Evolutionary conservation across 208 protist species (phyloP).

Genomic region (Leishmania amazonensis): DNA sequence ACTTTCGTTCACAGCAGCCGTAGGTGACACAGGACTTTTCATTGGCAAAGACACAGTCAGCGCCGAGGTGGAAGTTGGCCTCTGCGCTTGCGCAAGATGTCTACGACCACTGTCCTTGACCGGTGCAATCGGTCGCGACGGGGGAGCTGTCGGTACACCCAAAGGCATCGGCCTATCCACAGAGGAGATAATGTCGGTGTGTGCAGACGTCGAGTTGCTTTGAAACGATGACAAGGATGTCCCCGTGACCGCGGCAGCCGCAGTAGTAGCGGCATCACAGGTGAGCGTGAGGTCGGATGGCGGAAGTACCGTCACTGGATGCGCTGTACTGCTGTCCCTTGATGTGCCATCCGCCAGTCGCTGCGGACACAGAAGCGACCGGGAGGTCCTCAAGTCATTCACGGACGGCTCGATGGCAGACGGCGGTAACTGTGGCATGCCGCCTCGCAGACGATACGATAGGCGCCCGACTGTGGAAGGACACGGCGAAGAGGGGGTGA

Average conservation of each 20-base stretch:
- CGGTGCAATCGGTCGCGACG: background rate
- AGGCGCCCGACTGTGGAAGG: background rate
- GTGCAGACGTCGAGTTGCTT: background rate
- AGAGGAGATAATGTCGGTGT: background rate
- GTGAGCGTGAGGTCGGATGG: background rate
- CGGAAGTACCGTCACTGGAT: background rate
- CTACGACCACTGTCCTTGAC: no score
- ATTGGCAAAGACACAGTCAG: background rate
- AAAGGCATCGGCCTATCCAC: background rate
- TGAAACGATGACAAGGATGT: background rate
- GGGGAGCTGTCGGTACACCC: background rate
- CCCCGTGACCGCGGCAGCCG: background rate
- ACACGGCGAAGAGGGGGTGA: background rate
- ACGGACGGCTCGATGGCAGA: background rate
- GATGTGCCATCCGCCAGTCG: background rate
- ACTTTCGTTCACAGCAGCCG: background rate
- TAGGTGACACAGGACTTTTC: background rate
- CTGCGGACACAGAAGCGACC: background rate
- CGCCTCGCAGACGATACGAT: background rate
- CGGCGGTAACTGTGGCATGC: background rate
- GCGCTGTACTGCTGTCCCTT: no score
- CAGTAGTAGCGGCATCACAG: background rate
- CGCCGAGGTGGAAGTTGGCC: background rate
- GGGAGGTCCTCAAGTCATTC: background rate
- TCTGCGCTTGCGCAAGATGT: background rate